These are phyloP conservation scores for Blumeria hordei DNA, from an alignment of 2,329 filamentous ascomycete species.

Conservation along the genomic window DNA sequence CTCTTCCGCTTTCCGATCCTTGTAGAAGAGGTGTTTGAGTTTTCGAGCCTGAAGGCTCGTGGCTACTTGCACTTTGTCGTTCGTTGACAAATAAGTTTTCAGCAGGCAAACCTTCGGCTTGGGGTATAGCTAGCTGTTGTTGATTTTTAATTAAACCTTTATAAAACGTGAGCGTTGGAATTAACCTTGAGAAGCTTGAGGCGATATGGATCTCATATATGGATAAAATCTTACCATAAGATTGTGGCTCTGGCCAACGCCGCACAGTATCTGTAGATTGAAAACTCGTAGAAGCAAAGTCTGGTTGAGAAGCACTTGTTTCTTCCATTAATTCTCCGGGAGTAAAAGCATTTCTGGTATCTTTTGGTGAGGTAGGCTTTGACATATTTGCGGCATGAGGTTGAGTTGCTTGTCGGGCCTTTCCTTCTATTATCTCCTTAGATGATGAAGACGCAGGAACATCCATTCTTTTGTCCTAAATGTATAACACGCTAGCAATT, in stretches of 20 bases:
- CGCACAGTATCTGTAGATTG: constrained; percentile 36
- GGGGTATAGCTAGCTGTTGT: constrained; percentile 3
- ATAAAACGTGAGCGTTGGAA: background rate
- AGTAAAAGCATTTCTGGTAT: constrained; percentile 21
- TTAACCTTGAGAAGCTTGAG: background rate
- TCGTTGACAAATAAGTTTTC: constrained; percentile 11
- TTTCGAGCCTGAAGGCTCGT: constrained; percentile 13
- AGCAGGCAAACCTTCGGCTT: constrained; percentile 9
- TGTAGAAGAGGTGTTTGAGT: constrained; percentile 12
- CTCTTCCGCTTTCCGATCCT: constrained; percentile 14
- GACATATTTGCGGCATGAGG: constrained; percentile 6
- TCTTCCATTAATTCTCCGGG: constrained; percentile 8
- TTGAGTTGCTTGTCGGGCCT: no score
- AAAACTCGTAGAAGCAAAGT: constrained; percentile 26
- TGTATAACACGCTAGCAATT: no score
- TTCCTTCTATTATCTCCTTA: no score
- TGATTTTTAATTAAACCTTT: constrained; percentile 10
- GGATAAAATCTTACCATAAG: constrained; percentile 26
- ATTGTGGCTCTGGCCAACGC: constrained; percentile 24
- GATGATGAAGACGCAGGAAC: no score
- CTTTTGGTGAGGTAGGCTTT: constrained; percentile 22
- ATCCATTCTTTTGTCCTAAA: no score
- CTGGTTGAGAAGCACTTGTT: constrained; percentile 8
- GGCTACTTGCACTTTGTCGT: constrained; percentile 9
- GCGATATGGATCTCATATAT: background rate